Percentiles rank a stretch among this genome's conserved stretches.
phyloP scores from a whole-genome alignment of 2,329 filamentous ascomycete genomes.

The Rutstroemia sp. region DNA sequence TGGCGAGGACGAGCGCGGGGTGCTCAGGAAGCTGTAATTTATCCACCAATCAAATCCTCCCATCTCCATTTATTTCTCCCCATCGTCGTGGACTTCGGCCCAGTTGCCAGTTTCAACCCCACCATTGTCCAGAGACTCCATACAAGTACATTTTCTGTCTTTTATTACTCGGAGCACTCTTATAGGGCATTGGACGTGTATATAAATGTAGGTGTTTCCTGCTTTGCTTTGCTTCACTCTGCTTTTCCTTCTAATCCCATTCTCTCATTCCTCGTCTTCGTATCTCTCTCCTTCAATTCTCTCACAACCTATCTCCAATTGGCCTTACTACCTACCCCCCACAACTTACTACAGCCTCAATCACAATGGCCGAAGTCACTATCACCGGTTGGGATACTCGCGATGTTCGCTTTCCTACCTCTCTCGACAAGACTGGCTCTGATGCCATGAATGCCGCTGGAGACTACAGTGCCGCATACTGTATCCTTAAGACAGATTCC shows the following conservation, averaged over 20 bases:
- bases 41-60: background rate
- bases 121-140: background rate
- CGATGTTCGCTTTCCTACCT: conserved; percentile 81
- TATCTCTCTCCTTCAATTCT: background rate
- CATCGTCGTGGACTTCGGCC: background rate
- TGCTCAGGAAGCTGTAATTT: background rate
- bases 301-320: background rate
- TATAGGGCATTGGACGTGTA: background rate
- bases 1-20: background rate
- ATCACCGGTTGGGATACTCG: conserved; percentile 66
- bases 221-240: background rate
- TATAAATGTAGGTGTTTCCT: background rate
- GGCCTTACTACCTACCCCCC: no score
- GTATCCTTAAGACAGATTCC: conserved; percentile 77
- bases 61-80: background rate
- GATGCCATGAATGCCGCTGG: conserved; percentile 95
- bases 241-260: background rate
- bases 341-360: background rate
- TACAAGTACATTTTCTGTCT: no score
- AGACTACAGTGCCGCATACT: conserved; percentile 93
- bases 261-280: conserved; percentile 1
- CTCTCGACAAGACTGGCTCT: conserved; percentile 89
- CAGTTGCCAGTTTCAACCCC: background rate
- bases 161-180: background rate
- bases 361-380: conserved; percentile 49